These are phyloP conservation scores for Thelonectria olida DNA, from an alignment of 2,329 filamentous ascomycete species.

Conservation along the genomic window DNA sequence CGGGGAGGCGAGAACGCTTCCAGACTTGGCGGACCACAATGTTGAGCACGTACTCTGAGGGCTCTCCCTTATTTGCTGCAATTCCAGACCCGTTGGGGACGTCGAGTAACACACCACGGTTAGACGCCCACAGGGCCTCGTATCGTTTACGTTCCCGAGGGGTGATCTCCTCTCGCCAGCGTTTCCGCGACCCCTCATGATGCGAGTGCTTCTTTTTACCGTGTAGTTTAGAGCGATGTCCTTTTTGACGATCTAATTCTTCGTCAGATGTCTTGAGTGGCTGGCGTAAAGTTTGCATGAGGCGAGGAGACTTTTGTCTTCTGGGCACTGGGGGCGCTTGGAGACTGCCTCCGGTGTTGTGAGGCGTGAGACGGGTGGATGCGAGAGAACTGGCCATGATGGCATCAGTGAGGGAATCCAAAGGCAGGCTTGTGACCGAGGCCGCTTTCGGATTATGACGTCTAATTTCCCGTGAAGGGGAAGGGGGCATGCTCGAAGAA, in stretches of 20 bases:
- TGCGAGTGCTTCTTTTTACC: conserved; percentile 74
- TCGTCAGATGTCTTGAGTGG: conserved; percentile 60
- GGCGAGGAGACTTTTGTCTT: conserved; percentile 59
- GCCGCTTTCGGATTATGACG: conserved; percentile 40
- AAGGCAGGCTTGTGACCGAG: conserved; percentile 55
- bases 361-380: conserved; percentile 62
- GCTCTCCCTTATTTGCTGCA: conserved; percentile 34
- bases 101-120: conserved; percentile 67
- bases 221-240: conserved; percentile 60
- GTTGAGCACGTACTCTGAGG: conserved; percentile 67
- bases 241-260: conserved; percentile 61
- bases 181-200: conserved; percentile 77
- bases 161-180: conserved; percentile 81
- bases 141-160: conserved; percentile 80
- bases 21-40: conserved; percentile 81
- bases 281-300: conserved; percentile 74
- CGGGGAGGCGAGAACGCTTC: conserved; percentile 73
- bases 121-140: conserved; percentile 86
- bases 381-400: conserved; percentile 81
- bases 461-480: conserved; percentile 48
- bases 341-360: conserved; percentile 49
- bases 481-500: conserved; percentile 44
- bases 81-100: conserved; percentile 27
- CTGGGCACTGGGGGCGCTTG: conserved; percentile 49
- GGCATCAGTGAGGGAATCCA: conserved; percentile 75